Conservation (phyloP, 2,329 filamentous ascomycete species). For the Fusarium dimerum region DNA sequence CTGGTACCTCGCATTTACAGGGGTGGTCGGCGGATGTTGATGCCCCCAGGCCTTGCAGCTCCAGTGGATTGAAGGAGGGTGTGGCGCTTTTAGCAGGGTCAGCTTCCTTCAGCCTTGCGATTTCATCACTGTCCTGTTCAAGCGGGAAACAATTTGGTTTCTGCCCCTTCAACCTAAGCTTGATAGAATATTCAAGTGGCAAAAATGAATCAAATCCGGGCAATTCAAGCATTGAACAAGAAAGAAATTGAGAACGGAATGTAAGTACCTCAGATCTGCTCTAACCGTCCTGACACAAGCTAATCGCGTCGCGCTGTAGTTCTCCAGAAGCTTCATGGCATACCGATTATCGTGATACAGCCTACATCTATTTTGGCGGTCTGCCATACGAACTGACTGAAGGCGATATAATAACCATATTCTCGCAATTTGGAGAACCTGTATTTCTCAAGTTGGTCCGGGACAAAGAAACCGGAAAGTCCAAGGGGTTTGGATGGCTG, state of each 20-base stretch:
- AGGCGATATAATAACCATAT: conserved; percentile 94
- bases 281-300: background rate
- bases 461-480: conserved; percentile 96
- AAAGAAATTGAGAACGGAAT: conserved; percentile 88
- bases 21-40: conserved; percentile 12
- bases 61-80: conserved; percentile 9
- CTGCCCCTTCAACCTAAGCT: background rate
- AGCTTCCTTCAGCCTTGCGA: conserved; percentile 20
- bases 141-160: background rate
- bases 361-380: conserved; percentile 94
- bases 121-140: conserved; percentile 1
- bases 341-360: conserved; percentile 95
- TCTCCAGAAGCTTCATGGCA: conserved; percentile 91
- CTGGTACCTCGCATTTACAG: conserved; percentile 8
- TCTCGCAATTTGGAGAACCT: conserved; percentile 95
- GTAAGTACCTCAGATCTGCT: conserved; percentile 47
- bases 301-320: conserved; percentile 46
- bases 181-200: background rate
- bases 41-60: conserved; percentile 10
- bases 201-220: conserved; percentile 89
- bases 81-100: conserved; percentile 11
- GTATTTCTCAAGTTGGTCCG: conserved; percentile 89
- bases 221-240: conserved; percentile 91
- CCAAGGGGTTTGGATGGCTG: conserved; percentile 89
- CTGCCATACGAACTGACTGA: conserved; percentile 91